Conservation (phyloP, 306 rosid species). For the Ormosia emarginata region DNA sequence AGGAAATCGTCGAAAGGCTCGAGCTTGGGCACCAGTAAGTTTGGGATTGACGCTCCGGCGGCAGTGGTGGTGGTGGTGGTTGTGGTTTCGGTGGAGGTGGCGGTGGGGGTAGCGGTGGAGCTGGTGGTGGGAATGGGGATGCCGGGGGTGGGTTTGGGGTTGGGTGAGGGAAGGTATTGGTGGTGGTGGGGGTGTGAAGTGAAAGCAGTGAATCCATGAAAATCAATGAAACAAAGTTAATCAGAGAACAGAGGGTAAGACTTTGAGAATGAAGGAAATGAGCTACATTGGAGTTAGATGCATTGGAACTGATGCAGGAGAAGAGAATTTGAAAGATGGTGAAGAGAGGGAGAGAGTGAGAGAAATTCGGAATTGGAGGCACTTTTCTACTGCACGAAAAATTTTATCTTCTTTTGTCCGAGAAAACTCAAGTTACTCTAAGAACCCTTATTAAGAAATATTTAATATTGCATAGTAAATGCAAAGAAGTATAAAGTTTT, state of each 20-base stretch:
- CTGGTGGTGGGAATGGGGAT: not conserved
- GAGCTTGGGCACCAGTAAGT: conserved; percentile 49
- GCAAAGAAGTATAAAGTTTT: too few relatives aligned
- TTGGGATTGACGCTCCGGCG: conserved; percentile 28
- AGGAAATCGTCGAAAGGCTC: conserved; percentile 63
- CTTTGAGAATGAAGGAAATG: not conserved
- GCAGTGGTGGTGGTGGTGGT: not conserved
- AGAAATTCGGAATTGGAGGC: not conserved
- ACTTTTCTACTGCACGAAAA: not conserved
- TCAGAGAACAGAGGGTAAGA: not conserved
- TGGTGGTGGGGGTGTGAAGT: conserved; percentile 52
- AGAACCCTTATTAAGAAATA: too few relatives aligned
- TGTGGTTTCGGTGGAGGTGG: not conserved
- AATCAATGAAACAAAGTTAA: not conserved
- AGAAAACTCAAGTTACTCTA: too few relatives aligned
- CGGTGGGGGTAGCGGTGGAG: not conserved
- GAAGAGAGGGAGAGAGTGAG: not conserved
- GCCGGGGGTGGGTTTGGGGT: not conserved
- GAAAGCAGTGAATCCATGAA: conserved; percentile 56
- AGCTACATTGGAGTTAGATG: not conserved
- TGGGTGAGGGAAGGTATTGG: conserved; percentile 42
- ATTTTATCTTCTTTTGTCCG: too few relatives aligned
- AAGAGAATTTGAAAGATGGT: not conserved
- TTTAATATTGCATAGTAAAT: too few relatives aligned
- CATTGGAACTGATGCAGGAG: not conserved